Percentiles rank a stretch among this genome's conserved stretches.
Evolutionary conservation across 1,284 basidiomycete species (phyloP).

Genomic region (Ganoderma sp.): DNA sequence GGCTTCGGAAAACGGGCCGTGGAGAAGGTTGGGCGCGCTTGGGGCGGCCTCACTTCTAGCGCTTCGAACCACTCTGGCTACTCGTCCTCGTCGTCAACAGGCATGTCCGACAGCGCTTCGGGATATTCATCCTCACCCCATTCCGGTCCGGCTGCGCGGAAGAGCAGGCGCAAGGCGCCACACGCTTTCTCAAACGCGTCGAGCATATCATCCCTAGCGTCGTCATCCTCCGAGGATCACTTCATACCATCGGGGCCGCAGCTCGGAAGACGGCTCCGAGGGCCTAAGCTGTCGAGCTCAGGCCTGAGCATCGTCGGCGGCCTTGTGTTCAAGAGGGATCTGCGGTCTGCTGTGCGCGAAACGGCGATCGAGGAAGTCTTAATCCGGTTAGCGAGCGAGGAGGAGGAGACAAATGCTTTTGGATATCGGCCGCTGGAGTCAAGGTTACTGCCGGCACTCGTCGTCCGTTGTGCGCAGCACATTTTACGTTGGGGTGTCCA

Average conservation of each 20-base stretch:
- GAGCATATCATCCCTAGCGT: constrained; percentile 57
- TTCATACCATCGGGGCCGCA: constrained; percentile 52
- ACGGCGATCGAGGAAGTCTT: constrained; percentile 55
- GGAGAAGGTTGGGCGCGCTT: constrained; percentile 58
- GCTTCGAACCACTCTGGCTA: constrained; percentile 46
- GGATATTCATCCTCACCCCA: constrained; percentile 48
- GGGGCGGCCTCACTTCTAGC: constrained; percentile 46
- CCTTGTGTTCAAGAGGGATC: constrained; percentile 67
- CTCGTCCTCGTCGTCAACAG: constrained; percentile 44
- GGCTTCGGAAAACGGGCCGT: constrained; percentile 66
- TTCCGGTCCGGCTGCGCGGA: constrained; percentile 39
- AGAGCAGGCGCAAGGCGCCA: constrained; percentile 57
- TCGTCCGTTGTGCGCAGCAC: constrained; percentile 82
- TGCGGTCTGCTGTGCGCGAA: constrained; percentile 63
- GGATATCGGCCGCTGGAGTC: constrained; percentile 50
- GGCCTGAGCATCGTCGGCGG: constrained; percentile 49
- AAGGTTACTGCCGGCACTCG: constrained; percentile 71
- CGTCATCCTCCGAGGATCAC: constrained; percentile 55
- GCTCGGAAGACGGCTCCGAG: constrained; percentile 62
- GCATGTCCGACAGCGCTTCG: constrained; percentile 34
- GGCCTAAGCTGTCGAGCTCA: constrained; percentile 49
- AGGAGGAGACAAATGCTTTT: constrained; percentile 28
- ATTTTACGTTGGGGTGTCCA: constrained; percentile 78
- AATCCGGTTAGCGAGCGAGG: constrained; percentile 31
- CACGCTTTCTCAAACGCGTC: constrained; percentile 63